Evolutionary conservation across 306 rosid species (phyloP), one percentile per base, ranked within the genome.

Genomic region (Rubus idaeus): DNA sequence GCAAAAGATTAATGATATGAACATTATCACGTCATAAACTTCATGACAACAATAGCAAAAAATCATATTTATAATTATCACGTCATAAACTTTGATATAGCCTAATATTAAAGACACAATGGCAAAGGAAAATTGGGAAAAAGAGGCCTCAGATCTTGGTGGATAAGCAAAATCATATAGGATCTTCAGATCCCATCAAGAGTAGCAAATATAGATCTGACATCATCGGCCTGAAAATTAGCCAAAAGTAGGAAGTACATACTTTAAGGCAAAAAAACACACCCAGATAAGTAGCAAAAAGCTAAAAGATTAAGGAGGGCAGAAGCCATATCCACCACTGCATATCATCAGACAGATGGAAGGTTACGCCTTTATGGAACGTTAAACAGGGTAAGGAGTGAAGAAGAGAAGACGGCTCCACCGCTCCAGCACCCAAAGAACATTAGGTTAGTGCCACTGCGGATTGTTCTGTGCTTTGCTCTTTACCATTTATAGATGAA

Each of bases 91-190:
- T 4, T 21, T 10, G 16, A 21, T n/a, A 9, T 8, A 20, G 5
- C 35, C 9, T 3, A 20, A 56, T 8, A n/a, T 8, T 5, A 61
- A 61, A 14, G 6, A 39, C 5, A 39, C 1, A 64, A 39, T 3
- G 13, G 21, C 5, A 64, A 64, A 16, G 23, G 23, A 7, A 63
- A 63, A 63, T 30, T 63, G 45, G 4, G 3, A 62, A 62, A 62
- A 3, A 8, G 68, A 63, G 68, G 69, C 69, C 69, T 64, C 69
- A 64, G 69, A 64, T 64, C 69, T 64, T 64, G 69, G 69, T 39
- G 47, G 69, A 14, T 37, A 64, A 39, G 46, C 45, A 39, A 3
- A 16, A 64, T 64, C 69, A 64, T 7, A 37, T 64, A 30, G 23
- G 69, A 37, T 37, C 12, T 16, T 6, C 6, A 64, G 47, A 64